Percentiles rank a stretch among this genome's conserved stretches.
phyloP scores from a whole-genome alignment of 2,329 filamentous ascomycete species.

The Botrytis fabae region DNA sequence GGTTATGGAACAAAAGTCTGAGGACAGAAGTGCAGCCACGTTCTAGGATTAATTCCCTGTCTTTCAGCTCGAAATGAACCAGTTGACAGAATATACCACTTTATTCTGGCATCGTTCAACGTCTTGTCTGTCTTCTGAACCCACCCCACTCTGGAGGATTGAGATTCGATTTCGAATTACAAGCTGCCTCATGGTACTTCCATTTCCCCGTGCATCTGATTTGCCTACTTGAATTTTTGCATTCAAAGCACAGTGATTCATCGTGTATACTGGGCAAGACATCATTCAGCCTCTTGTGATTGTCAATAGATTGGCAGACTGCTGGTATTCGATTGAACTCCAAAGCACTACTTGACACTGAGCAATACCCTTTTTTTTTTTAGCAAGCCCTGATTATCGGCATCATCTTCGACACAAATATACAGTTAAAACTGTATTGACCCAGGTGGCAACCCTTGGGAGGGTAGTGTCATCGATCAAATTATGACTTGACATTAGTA shows the following conservation, averaged over 20 bases:
- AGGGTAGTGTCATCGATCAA: background rate
- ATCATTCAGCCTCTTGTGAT: background rate
- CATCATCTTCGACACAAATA: background rate
- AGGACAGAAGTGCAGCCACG: too few species aligned
- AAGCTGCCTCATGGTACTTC: background rate
- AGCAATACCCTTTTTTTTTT: background rate
- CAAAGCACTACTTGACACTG: background rate
- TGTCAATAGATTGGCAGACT: background rate
- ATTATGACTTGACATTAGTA: background rate
- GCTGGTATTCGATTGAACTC: background rate
- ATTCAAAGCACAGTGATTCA: background rate
- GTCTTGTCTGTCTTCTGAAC: background rate
- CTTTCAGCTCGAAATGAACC: background rate
- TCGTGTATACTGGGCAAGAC: background rate
- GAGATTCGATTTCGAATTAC: background rate
- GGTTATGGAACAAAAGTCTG: background rate
- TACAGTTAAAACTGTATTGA: background rate
- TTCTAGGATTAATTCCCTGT: background rate
- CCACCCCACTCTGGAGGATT: background rate
- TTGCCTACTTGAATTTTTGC: background rate
- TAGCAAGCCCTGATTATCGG: accelerated
- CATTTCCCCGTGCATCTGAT: background rate
- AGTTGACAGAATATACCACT: too few species aligned
- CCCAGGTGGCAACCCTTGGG: background rate
- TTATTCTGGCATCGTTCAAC: background rate